phyloP scores from a whole-genome alignment of 176 grass and related monocot species.

The Carex littledalei region DNA sequence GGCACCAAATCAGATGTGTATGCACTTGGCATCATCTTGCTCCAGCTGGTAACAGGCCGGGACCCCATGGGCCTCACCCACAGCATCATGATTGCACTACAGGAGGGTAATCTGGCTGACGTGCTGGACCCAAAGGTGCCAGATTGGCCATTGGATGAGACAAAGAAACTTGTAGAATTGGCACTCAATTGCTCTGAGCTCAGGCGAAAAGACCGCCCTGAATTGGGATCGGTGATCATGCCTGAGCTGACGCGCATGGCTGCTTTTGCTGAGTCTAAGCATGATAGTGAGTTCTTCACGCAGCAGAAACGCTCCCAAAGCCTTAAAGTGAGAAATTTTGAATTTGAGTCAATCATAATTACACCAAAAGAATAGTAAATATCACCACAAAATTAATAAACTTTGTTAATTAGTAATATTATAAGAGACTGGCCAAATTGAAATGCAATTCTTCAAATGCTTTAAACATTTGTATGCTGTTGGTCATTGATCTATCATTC shows the following conservation, averaged over 20 bases:
- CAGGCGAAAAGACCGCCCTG: slow-evolving; percentile 53
- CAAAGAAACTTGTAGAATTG: slow-evolving; percentile 41
- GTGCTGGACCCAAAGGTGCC: slow-evolving; percentile 47
- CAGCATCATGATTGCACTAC: slow-evolving; percentile 43
- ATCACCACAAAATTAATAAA: background rate
- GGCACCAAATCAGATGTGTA: slow-evolving; percentile 75
- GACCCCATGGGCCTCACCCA: slow-evolving; percentile 74
- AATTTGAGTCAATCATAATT: background rate
- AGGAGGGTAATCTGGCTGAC: slow-evolving; percentile 43
- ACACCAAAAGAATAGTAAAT: background rate
- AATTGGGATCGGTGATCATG: slow-evolving; percentile 55
- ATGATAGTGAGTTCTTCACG: background rate
- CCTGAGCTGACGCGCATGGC: slow-evolving; percentile 45
- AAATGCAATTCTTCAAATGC: background rate
- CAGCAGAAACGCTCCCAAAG: slow-evolving; percentile 1
- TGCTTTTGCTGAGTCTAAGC: slow-evolving; percentile 26
- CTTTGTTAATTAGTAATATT: background rate
- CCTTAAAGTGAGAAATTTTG: slow-evolving; percentile 16
- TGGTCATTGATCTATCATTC: background rate
- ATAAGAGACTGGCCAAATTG: background rate
- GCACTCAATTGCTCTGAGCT: slow-evolving; percentile 75
- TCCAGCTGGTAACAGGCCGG: slow-evolving; percentile 63
- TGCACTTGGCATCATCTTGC: slow-evolving; percentile 67
- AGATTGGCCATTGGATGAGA: slow-evolving; percentile 52
- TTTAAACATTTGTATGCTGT: background rate